Evolutionary conservation across 495 filamentous ascomycete species (phyloP), one percentile per base, ranked within the genome.

Genomic region (Usnea hakonensis): DNA sequence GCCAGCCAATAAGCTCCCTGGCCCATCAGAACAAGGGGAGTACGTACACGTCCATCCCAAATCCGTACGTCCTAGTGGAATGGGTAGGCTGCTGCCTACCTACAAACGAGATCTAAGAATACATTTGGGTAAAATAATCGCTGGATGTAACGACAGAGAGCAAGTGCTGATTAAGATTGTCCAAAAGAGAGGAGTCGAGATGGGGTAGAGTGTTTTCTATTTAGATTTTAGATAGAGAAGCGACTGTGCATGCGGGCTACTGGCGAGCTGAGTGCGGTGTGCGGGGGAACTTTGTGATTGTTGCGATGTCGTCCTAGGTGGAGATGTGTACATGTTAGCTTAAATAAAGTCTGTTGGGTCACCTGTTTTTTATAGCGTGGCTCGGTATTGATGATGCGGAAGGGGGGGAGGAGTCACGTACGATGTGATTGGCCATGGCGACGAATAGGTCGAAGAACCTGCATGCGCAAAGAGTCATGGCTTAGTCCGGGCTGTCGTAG

Each of bases 371-470:
- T n/a, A n/a, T n/a, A n/a, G 19, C 21, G 19, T 11, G n/a, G n/a
- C 17, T 28, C 4, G 35, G 32, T 10, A n/a, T n/a, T n/a, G 0
- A 21, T 50, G 19, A 37, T 37, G 56, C 30, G 21, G 41, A 44
- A 58, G 62, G 53, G 63, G 60, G 33, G 63, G 30, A 46, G 35
- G 44, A 50, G 41, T 32, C 63, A 67, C 78, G 57, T 62, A 82
- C 80, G 76, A 96, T 90, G 74, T 95, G 90, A 73, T 96, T 96
- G 74, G 88, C 91, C 76, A 96, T 83, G 6, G 91, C 91, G 44
- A 96, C 91, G 74, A 96, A 96, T 62, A 96, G 76, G 74, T 96
- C 91, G 74, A 96, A 96, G 77, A 95, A 95, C 48, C 48, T 52
- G 38, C 58, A 37, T 13, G n/a, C 30, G 21, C n/a, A 32, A 8